Evolutionary conservation across 1,139 yeast genomes (phyloP).

Genomic region (Taphrina confusa): DNA sequence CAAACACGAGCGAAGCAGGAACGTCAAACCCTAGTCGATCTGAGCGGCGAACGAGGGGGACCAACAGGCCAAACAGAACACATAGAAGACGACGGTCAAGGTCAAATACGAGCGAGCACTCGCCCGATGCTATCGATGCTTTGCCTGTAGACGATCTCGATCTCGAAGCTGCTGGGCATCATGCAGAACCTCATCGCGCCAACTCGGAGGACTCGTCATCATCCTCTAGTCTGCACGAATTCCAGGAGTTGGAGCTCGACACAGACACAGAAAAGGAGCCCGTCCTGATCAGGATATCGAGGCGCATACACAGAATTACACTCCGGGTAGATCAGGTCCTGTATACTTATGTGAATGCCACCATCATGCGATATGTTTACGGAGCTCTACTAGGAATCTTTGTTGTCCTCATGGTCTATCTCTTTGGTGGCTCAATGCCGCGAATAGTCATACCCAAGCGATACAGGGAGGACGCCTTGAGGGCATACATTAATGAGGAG

Average conservation of each 20-base stretch:
- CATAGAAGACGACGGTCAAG: background rate
- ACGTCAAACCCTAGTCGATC: background rate
- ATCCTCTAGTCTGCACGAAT: background rate
- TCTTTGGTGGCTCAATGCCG: slow-evolving; percentile 32
- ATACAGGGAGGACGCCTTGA: slow-evolving; percentile 19
- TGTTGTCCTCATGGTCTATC: slow-evolving; percentile 16
- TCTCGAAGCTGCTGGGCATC: slow-evolving; percentile 7
- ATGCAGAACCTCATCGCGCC: slow-evolving; percentile 20
- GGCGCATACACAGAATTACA: slow-evolving; percentile 9
- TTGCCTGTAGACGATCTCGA: slow-evolving; percentile 10
- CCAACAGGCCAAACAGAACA: background rate
- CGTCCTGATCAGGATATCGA: slow-evolving; percentile 11
- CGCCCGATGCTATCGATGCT: background rate
- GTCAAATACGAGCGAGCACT: background rate
- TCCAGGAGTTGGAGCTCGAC: slow-evolving; percentile 27
- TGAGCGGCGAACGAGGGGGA: background rate
- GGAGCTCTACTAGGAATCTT: slow-evolving; percentile 23
- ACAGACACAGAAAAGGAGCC: slow-evolving; percentile 20
- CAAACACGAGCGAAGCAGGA: slow-evolving; percentile 1
- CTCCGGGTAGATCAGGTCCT: slow-evolving; percentile 19
- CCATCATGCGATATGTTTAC: slow-evolving; percentile 28
- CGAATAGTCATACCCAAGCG: slow-evolving; percentile 10
- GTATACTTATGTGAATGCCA: slow-evolving; percentile 17
- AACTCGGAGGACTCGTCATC: slow-evolving; percentile 14
- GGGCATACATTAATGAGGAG: slow-evolving; percentile 24